phyloP scores from a whole-genome alignment of 805 yeast genomes.

The Zygotorulaspora sp. region DNA sequence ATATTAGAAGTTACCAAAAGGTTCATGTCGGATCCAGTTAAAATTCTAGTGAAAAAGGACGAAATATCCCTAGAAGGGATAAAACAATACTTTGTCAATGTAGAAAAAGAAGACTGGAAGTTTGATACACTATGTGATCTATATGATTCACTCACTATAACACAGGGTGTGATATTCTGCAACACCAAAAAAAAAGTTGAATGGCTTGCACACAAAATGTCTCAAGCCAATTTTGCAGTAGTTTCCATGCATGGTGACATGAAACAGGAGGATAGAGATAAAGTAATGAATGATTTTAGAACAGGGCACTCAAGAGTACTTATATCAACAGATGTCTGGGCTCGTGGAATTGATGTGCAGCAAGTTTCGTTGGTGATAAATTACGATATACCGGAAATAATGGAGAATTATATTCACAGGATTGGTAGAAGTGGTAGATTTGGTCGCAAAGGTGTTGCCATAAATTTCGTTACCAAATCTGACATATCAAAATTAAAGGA shows the following conservation, averaged over 20 bases:
- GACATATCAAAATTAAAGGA: conserved; percentile 75
- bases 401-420: conserved; percentile 94
- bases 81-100: conserved; percentile 85
- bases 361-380: conserved; percentile 93
- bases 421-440: conserved; percentile 98
- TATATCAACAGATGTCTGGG: conserved; percentile 92
- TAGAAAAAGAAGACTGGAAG: conserved; percentile 90
- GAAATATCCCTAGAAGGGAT: conserved; percentile 95
- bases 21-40: conserved; percentile 92
- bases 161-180: conserved; percentile 97
- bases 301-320: conserved; percentile 89
- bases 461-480: conserved; percentile 81
- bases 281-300: conserved; percentile 93
- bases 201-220: conserved; percentile 71
- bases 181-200: conserved; percentile 94
- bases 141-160: conserved; percentile 90
- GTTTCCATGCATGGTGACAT: conserved; percentile 95
- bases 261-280: conserved; percentile 90
- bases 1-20: conserved; percentile 86
- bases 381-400: conserved; percentile 85
- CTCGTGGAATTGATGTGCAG: conserved; percentile 97
- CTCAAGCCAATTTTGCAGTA: conserved; percentile 80
- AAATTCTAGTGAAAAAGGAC: conserved; percentile 91
- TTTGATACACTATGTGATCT: conserved; percentile 91
- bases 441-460: conserved; percentile 98